A percentile compares a stretch with the other conserved stretches of the same genome.
phyloP scores from a whole-genome alignment of 345 rosid species.

The Excoecaria cochinchinensis region DNA sequence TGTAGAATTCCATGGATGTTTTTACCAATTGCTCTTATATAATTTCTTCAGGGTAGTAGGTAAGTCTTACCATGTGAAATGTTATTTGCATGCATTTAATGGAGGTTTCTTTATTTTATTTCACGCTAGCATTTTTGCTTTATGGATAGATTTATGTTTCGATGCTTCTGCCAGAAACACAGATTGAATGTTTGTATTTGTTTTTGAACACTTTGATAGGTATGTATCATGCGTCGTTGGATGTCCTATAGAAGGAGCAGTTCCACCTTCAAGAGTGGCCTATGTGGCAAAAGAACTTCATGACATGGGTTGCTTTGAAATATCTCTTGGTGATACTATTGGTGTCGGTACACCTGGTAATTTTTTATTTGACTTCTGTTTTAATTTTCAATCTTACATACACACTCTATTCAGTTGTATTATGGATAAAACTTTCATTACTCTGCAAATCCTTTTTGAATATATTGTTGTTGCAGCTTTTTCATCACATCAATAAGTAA shows the following conservation, averaged over 20 bases:
- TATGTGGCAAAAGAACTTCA: conserved; percentile 79
- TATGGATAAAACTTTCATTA: not conserved
- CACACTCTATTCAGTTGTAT: not conserved
- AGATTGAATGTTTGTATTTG: not conserved
- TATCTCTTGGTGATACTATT: conserved; percentile 81
- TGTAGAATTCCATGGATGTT: not conserved
- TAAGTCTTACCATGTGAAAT: not conserved
- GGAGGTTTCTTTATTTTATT: not conserved
- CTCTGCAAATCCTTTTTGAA: not conserved
- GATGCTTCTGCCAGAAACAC: not conserved
- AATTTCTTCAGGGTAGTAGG: not conserved
- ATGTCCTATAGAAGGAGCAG: conserved; percentile 65
- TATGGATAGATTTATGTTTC: not conserved
- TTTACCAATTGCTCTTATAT: not conserved
- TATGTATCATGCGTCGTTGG: conserved; percentile 94
- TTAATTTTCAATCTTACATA: not conserved
- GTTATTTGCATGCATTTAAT: not conserved
- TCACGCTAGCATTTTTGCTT: not conserved
- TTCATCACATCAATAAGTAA: not conserved
- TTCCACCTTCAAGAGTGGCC: conserved; percentile 63
- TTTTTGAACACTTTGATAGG: conserved; percentile 35
- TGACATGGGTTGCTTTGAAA: conserved; percentile 94
- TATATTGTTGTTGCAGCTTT: not conserved
- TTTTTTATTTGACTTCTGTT: conserved; percentile 9
- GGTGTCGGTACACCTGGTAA: conserved; percentile 97